These are phyloP conservation scores for Aspergillus versicolor DNA, from an alignment of 2,329 filamentous ascomycete genomes.

Conservation along the genomic window DNA sequence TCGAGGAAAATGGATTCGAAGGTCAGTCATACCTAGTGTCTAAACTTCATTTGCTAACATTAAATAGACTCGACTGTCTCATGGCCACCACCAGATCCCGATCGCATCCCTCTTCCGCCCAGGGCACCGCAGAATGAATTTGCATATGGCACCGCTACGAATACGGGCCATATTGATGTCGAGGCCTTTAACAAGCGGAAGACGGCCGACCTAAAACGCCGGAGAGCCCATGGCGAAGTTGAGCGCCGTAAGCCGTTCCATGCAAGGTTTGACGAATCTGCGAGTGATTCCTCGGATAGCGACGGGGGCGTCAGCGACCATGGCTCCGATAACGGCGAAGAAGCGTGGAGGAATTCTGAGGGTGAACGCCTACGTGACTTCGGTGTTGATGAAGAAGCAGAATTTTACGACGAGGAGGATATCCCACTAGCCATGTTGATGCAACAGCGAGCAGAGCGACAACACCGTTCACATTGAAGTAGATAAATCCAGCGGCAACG, in stretches of 20 bases:
- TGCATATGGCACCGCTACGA: slow-evolving; percentile 28
- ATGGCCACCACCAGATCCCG: slow-evolving; percentile 52
- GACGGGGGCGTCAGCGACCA: slow-evolving; percentile 19
- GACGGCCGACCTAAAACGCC: slow-evolving; percentile 50
- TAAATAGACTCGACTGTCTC: slow-evolving; percentile 33
- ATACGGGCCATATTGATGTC: slow-evolving; percentile 43
- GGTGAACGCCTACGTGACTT: slow-evolving; percentile 63
- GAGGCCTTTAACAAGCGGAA: slow-evolving; percentile 57
- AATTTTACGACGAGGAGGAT: slow-evolving; percentile 65
- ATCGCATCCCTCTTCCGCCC: slow-evolving; percentile 44
- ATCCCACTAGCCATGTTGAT: slow-evolving; percentile 58
- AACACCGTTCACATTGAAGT: background rate
- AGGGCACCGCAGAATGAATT: slow-evolving; percentile 11
- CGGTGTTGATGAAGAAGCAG: slow-evolving; percentile 63
- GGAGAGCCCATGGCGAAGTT: slow-evolving; percentile 34
- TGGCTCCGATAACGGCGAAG: slow-evolving; percentile 50
- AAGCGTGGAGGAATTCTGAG: slow-evolving; percentile 63
- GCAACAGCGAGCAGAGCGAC: slow-evolving; percentile 31
- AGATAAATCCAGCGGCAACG: background rate
- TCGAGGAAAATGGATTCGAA: slow-evolving; percentile 62
- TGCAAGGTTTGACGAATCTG: slow-evolving; percentile 30
- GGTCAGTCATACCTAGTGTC: slow-evolving; percentile 32
- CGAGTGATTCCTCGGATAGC: slow-evolving; percentile 17
- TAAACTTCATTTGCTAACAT: slow-evolving; percentile 1
- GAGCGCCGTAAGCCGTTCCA: slow-evolving; percentile 44